These are phyloP conservation scores for Emericellopsis atlantica DNA, from an alignment of 2,329 filamentous ascomycete species.

Conservation along the genomic window DNA sequence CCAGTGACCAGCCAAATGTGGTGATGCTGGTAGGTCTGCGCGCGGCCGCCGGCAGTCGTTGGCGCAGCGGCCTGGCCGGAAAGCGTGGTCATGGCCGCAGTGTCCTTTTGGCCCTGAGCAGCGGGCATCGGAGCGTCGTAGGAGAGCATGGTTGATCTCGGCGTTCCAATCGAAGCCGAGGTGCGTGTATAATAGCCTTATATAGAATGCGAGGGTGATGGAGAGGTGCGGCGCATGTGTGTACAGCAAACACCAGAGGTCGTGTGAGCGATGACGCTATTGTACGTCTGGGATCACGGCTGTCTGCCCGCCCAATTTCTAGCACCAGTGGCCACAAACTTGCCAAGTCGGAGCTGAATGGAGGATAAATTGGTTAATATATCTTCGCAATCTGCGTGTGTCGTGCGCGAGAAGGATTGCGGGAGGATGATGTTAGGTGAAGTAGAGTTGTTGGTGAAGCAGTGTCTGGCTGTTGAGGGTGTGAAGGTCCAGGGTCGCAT, in stretches of 20 bases:
- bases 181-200: no score
- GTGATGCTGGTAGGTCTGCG: conserved; percentile 26
- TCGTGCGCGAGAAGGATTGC: no score
- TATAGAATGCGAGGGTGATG: no score
- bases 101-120: conserved; percentile 9
- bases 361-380: no score
- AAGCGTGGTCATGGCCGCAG: conserved; percentile 8
- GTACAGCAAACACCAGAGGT: not conserved
- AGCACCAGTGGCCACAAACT: not conserved
- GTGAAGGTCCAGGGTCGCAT: no score
- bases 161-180: not conserved
- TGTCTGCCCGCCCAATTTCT: not conserved
- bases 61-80: conserved; percentile 14
- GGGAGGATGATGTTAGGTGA: no score
- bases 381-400: no score
- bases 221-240: no score
- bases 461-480: no score
- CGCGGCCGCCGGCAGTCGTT: conserved; percentile 14
- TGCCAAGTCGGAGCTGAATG: not conserved
- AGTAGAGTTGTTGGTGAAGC: no score
- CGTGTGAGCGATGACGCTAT: not conserved
- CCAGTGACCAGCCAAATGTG: conserved; percentile 76
- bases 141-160: conserved; percentile 31
- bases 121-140: conserved; percentile 32
- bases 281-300: not conserved